Conservation (phyloP, 106 monocot species). For the Acorus calamus region DNA sequence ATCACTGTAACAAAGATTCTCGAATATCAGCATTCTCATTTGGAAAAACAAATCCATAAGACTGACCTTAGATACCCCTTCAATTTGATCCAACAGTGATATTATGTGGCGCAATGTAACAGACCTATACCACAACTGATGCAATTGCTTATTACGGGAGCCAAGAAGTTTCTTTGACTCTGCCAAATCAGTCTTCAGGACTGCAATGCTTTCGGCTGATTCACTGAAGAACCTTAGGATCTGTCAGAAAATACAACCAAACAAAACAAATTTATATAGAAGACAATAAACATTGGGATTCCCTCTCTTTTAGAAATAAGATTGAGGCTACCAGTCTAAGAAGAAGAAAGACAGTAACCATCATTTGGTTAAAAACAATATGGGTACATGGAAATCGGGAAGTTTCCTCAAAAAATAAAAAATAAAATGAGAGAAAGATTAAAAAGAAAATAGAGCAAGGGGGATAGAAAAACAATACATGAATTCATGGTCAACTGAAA, state of each 20-base stretch:
- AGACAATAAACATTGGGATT: too few relatives aligned
- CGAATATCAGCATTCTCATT: too few relatives aligned
- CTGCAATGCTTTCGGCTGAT: conserved; percentile 86
- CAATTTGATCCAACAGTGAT: conserved; percentile 88
- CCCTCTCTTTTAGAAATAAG: too few relatives aligned
- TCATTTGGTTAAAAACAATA: too few relatives aligned
- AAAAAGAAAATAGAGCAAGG: background rate
- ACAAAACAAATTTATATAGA: too few relatives aligned
- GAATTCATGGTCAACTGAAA: background rate
- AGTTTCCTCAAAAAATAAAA: background rate
- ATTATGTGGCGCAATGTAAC: conserved; percentile 80
- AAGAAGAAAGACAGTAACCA: too few relatives aligned
- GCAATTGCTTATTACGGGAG: conserved; percentile 86
- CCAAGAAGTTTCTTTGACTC: conserved; percentile 78
- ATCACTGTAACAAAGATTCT: too few relatives aligned
- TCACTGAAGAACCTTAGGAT: conserved; percentile 92
- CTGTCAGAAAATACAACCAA: conserved; percentile 21
- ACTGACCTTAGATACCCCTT: conserved; percentile 76
- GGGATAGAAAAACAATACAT: background rate
- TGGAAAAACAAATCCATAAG: background rate
- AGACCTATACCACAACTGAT: conserved; percentile 89
- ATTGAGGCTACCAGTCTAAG: too few relatives aligned
- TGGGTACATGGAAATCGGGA: background rate
- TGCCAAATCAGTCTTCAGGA: conserved; percentile 78
- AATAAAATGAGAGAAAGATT: conserved; percentile 2